Percentiles rank a stretch among this genome's conserved stretches.
phyloP scores from a whole-genome alignment of 208 protist species.

The Acanthamoeba lenticulata region DNA sequence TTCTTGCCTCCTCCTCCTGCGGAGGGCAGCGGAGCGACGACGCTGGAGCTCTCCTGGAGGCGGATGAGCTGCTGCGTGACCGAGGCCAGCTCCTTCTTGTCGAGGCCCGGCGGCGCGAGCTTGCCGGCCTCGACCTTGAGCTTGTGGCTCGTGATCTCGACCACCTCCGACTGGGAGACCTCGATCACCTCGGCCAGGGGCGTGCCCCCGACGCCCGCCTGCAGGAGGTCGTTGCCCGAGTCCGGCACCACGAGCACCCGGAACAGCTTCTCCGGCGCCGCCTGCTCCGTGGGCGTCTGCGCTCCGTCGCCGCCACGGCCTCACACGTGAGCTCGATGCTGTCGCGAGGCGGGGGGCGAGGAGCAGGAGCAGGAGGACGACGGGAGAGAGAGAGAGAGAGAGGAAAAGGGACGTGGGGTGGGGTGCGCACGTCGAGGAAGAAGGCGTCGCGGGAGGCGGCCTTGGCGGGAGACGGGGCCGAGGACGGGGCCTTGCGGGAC shows the following conservation, averaged over 20 bases:
- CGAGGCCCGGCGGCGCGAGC: background rate
- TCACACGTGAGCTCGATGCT: background rate
- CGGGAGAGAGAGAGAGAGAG: background rate
- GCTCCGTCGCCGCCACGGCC: no score
- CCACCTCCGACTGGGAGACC: background rate
- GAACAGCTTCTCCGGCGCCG: background rate
- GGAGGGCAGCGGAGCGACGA: background rate
- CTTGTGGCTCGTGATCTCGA: background rate
- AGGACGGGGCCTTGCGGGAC: background rate
- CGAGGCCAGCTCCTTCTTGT: constrained; percentile 19
- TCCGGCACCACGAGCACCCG: background rate
- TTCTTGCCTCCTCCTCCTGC: no score
- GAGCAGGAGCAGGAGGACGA: no score
- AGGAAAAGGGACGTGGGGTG: background rate
- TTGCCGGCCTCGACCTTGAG: background rate
- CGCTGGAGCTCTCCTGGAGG: background rate
- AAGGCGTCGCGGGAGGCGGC: background rate
- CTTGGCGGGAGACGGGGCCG: background rate
- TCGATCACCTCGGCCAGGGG: background rate
- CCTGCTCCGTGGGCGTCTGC: background rate
- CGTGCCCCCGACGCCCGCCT: background rate
- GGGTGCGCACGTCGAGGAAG: background rate
- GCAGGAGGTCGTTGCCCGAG: background rate
- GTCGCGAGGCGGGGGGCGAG: no score
- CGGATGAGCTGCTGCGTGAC: constrained; percentile 9